Evolutionary conservation across 441 rosid species (phyloP), one percentile per base, ranked within the genome.

Genomic region (Jatropha multifida): DNA sequence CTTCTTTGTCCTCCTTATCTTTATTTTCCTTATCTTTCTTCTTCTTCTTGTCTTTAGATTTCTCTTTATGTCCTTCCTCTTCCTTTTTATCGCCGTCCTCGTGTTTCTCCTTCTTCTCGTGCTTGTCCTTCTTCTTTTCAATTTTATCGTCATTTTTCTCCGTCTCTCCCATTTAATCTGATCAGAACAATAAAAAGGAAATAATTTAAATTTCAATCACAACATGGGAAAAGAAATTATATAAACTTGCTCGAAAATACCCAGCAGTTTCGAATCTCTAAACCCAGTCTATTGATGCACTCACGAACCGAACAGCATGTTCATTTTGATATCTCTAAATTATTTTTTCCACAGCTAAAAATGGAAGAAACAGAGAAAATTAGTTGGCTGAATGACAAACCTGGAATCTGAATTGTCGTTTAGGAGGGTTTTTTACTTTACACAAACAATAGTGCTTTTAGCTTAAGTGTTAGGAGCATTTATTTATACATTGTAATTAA

Each of bases 1-100:
- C 84, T 61, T 83, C 85, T 78, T 85, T 85, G 64, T 84, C 79
- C 79, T 90, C 78, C 81, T 87, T 84, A 75, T 83, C 85, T 78
- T 88, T 74, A 73, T 74, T 78, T 27, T 83, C 85, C 32, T 87
- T 81, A 58, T 86, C 86, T 67, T 91, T 84, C 82, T 84, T 84
- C 81, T 86, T 76, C 79, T 81, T 78, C 55, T 78, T 37, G 48
- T 81, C 71, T 72, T 70, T 78, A 73, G 76, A 66, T 68, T 78
- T 77, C 74, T 80, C 83, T 71, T 78, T 42, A 42, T 42, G 82
- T 46, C 74, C 73, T 61, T 65, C 52, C 67, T 67, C 63, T 68
- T 80, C 54, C 71, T 74, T 60, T 23, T 54, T 41, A 7, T 72
- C 48, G 4, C 4, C 14, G 10, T 38, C 79, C 4, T 68, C 54